Evolutionary conservation across 129 eudicot species (phyloP), one percentile per base, ranked within the genome.

Genomic region (Pulicaria dysenterica): DNA sequence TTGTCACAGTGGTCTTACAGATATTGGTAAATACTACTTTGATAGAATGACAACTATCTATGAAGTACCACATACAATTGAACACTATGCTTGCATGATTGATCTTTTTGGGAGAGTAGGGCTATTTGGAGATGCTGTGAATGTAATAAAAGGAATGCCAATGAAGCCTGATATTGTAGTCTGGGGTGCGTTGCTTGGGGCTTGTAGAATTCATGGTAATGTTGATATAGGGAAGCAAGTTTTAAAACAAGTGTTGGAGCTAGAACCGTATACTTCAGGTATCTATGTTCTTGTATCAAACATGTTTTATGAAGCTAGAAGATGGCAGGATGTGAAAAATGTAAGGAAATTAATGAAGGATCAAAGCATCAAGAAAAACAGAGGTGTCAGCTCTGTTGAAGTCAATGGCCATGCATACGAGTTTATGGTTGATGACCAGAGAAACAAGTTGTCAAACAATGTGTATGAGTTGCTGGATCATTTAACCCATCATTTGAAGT

Each of bases 241-340:
- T 42, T 39, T 80, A 1, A 80, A 74, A 69, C 84, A 80, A 37
- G 62, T 80, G 4, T 45, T 80, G 76, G 84, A 74, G 47, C 54
- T 80, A 64, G 77, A 74, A 69, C 77, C 84, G 3, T 74, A 53
- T 37, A 69, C 71, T 68, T 80, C 80, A 0, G 84, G 80, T 14
- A 13, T 80, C 47, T 68, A 68, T 53, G 80, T 80, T 16, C 80
- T 80, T 47, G 49, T 80, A 38, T 80, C 80, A n/a, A 80, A 80
- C 47, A 74, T 80, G 77, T 80, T 68, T 64, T 68, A 13, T 69
- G 84, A 74, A 69, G 72, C 80, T 61, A 70, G 48, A 69, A 80
- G 80, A 74, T 80, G 84, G 84, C 67, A 80, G 14, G 84, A 80
- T 80, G 84, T 80, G 71, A 80, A 80, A 77, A 80, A 53, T 55